These are phyloP conservation scores for Salvia miltiorrhiza DNA, from an alignment of 257 asterid genomes.

Conservation along the genomic window DNA sequence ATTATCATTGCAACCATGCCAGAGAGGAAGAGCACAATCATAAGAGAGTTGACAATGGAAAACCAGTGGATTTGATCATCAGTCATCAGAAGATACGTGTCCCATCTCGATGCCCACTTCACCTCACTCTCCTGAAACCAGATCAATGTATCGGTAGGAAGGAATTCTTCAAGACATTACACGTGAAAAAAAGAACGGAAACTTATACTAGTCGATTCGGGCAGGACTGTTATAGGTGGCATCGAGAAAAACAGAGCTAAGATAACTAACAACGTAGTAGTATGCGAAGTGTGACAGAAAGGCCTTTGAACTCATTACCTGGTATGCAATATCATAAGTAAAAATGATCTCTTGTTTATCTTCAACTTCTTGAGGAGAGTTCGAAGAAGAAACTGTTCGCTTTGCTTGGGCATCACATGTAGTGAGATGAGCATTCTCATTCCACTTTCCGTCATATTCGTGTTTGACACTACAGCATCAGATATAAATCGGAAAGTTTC, in stretches of 20 bases:
- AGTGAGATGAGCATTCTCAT: constrained; percentile 40
- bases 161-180: neutral
- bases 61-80: constrained; percentile 88
- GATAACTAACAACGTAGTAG: neutral
- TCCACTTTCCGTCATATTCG: constrained; percentile 59
- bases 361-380: constrained; percentile 70
- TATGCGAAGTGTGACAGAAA: neutral
- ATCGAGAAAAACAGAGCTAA: too few relatives aligned
- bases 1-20: constrained; percentile 84
- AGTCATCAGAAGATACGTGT: constrained; percentile 67
- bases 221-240: too few relatives aligned
- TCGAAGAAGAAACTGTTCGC: constrained; percentile 46
- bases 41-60: constrained; percentile 68
- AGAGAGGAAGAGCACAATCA: constrained; percentile 82
- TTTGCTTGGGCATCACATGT: constrained; percentile 69
- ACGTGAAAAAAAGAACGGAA: neutral
- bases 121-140: constrained; percentile 67
- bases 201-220: too few relatives aligned
- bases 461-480: constrained; percentile 53
- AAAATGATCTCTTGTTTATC: constrained; percentile 63
- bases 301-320: constrained; percentile 30
- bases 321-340: constrained; percentile 65
- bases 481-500: constrained; percentile 5
- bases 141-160: constrained; percentile 6
- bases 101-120: constrained; percentile 93